Evolutionary conservation across 306 rosid species (phyloP).

Genomic region (Boehmeria nivea): DNA sequence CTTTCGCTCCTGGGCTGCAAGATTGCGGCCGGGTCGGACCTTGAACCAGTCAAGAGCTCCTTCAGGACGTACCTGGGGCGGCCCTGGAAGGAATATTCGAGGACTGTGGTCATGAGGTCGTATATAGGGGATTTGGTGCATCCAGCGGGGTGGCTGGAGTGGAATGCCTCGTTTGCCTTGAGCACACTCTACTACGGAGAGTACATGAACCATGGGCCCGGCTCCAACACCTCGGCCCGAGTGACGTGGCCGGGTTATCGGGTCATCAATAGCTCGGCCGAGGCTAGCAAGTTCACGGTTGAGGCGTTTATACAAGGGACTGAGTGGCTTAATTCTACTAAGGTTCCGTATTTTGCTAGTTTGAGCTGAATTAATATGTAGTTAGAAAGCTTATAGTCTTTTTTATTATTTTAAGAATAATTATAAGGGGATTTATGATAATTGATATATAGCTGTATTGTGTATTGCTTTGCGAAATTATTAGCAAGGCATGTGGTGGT

Average conservation of each 20-base stretch:
- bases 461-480: no score
- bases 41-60: conserved; percentile 36
- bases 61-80: conserved; percentile 68
- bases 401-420: no score
- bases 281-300: conserved; percentile 62
- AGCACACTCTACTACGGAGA: conserved; percentile 70
- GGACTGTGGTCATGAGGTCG: conserved; percentile 54
- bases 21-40: conserved; percentile 57
- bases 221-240: conserved; percentile 51
- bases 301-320: conserved; percentile 48
- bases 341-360: conserved; percentile 40
- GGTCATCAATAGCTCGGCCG: conserved; percentile 46
- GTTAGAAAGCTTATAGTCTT: no score
- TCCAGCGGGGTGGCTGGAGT: conserved; percentile 72
- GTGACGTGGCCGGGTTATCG: conserved; percentile 82
- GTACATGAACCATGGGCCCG: conserved; percentile 59
- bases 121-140: conserved; percentile 51
- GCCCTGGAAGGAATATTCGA: conserved; percentile 73
- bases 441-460: no score
- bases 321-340: conserved; percentile 58
- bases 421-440: no score
- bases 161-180: conserved; percentile 70
- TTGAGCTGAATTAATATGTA: conserved; percentile 36
- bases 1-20: conserved; percentile 60
- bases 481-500: no score